phyloP scores from a whole-genome alignment of 2,329 filamentous ascomycete species.

The Fusarium sp. region DNA sequence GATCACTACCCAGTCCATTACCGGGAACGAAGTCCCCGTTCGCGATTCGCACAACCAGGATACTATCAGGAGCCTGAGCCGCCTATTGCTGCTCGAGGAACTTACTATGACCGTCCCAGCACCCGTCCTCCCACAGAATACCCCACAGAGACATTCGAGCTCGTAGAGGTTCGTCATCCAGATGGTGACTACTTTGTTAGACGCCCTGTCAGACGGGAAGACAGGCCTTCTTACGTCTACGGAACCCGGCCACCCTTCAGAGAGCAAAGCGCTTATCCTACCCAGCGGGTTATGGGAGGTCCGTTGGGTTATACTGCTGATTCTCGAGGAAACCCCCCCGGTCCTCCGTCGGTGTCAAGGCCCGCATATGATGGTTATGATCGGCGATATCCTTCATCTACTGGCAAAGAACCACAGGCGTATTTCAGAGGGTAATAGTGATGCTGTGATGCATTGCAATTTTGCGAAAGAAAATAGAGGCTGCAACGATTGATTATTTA shows the following conservation, averaged over 20 bases:
- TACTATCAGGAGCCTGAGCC: conserved; percentile 24
- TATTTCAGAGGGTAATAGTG: conserved; percentile 6
- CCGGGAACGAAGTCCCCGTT: conserved; percentile 12
- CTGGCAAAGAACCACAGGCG: background rate
- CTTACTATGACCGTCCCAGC: conserved; percentile 22
- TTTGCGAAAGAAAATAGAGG: background rate
- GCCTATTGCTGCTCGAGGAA: background rate
- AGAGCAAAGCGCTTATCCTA: conserved; percentile 18
- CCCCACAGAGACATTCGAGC: conserved; percentile 54
- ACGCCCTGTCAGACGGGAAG: conserved; percentile 52
- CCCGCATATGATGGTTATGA: conserved; percentile 57
- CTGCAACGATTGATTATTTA: background rate
- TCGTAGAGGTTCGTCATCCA: conserved; percentile 58
- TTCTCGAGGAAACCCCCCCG: conserved; percentile 2
- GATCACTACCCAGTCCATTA: conserved; percentile 14
- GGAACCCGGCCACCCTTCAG: conserved; percentile 27
- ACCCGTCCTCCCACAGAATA: conserved; percentile 8
- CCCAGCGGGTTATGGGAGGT: conserved; percentile 10
- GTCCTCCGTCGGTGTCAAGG: background rate
- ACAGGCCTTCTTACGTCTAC: conserved; percentile 41
- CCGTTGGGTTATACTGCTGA: conserved; percentile 7
- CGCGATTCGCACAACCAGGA: conserved; percentile 16
- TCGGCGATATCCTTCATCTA: conserved; percentile 52
- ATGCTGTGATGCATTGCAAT: background rate
- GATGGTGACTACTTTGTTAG: conserved; percentile 60